These are phyloP conservation scores for Torulaspora microellipsoides DNA, from an alignment of 805 yeast genomes.

Conservation along the genomic window DNA sequence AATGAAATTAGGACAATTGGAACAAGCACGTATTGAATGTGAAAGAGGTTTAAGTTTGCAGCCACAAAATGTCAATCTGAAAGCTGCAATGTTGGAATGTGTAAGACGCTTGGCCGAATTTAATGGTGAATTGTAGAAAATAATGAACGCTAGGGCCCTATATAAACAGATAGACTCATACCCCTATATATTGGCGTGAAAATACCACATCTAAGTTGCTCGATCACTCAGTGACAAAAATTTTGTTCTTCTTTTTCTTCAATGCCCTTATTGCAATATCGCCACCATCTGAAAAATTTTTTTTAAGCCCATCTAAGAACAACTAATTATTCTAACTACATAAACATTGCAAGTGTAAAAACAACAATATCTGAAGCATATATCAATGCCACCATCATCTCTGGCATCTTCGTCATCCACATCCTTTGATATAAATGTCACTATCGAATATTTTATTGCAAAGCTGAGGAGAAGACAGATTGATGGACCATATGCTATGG, in stretches of 20 bases:
- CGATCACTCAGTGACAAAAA: too few species aligned
- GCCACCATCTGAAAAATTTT: background rate
- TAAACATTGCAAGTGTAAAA: background rate
- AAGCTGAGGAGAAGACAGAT: conserved; percentile 81
- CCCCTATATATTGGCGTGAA: too few species aligned
- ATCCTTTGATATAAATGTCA: conserved; percentile 36
- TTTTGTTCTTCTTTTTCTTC: conserved; percentile 1
- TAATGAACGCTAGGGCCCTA: background rate
- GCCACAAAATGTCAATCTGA: conserved; percentile 42
- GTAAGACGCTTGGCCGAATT: conserved; percentile 27
- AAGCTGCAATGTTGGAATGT: conserved; percentile 25
- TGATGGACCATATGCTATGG: conserved; percentile 73
- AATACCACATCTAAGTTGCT: too few species aligned
- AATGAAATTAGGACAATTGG: conserved; percentile 56
- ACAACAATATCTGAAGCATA: background rate
- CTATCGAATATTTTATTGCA: conserved; percentile 43
- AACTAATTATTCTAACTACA: background rate
- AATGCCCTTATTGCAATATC: conserved; percentile 2
- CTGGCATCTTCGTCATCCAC: conserved; percentile 6
- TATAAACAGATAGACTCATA: background rate
- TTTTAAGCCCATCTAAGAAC: background rate
- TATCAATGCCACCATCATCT: conserved; percentile 10
- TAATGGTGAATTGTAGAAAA: conserved; percentile 28
- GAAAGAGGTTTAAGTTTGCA: conserved; percentile 70
- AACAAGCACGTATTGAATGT: conserved; percentile 58